Conservation (phyloP, 1,139 yeast species). For the Candida neerlandica region DNA sequence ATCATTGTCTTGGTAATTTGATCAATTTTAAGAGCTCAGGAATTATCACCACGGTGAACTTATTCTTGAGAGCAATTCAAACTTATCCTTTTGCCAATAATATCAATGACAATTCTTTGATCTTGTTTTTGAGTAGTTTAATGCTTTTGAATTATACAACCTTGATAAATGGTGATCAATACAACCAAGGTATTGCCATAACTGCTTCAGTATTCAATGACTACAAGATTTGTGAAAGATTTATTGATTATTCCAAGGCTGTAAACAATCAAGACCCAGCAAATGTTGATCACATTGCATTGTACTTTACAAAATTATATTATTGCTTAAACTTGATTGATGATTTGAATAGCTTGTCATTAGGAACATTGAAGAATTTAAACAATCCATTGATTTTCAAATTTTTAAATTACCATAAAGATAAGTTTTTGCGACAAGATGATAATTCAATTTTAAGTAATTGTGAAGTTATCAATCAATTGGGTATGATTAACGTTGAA, state of each 20-base stretch:
- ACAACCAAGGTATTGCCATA: slow-evolving; percentile 56
- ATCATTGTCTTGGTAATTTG: slow-evolving; percentile 51
- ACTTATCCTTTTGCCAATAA: slow-evolving; percentile 43
- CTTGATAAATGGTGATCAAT: slow-evolving; percentile 58
- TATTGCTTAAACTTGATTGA: slow-evolving; percentile 55
- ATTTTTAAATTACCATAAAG: slow-evolving; percentile 17
- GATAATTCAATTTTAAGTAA: slow-evolving; percentile 9
- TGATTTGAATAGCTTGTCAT: slow-evolving; percentile 55
- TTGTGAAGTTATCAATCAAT: slow-evolving; percentile 18
- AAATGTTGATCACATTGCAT: slow-evolving; percentile 37
- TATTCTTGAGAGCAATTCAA: slow-evolving; percentile 45
- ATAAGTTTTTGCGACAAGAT: slow-evolving; percentile 10
- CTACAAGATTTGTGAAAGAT: slow-evolving; percentile 50
- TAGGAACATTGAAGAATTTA: slow-evolving; percentile 53
- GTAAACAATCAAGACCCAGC: slow-evolving; percentile 18
- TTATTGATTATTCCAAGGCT: slow-evolving; percentile 21
- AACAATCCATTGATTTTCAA: slow-evolving; percentile 20
- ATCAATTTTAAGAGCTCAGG: slow-evolving; percentile 36
- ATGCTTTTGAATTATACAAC: slow-evolving; percentile 57
- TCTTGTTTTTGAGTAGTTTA: slow-evolving; percentile 48
- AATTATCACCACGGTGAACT: slow-evolving; percentile 33
- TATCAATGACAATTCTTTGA: slow-evolving; percentile 34
- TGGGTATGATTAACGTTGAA: slow-evolving; percentile 21
- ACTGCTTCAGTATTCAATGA: slow-evolving; percentile 62
- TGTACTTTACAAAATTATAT: slow-evolving; percentile 53